Conservation (phyloP, 1,284 basidiomycete genomes). For the Golubevia sp. region DNA sequence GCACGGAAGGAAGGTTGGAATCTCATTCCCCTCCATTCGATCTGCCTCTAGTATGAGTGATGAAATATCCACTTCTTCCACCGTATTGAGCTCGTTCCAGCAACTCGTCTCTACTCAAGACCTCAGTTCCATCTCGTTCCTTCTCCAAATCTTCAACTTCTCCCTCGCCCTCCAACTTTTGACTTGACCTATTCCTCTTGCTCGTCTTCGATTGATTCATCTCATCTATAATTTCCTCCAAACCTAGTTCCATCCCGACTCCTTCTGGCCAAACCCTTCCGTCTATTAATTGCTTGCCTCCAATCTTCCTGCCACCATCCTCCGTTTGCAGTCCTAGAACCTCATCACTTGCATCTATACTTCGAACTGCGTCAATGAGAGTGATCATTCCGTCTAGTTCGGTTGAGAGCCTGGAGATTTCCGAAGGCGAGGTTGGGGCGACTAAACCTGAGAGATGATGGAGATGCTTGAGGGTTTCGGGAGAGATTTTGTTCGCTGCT, state of each 20-base stretch:
- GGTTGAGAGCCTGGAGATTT: slow-evolving; percentile 9
- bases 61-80: slow-evolving; percentile 8
- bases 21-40: background rate
- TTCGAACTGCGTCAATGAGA: slow-evolving; percentile 18
- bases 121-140: slow-evolving; percentile 3
- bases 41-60: slow-evolving; percentile 16
- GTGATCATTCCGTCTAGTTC: slow-evolving; percentile 13
- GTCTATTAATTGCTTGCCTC: background rate
- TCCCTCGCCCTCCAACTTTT: background rate
- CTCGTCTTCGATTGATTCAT: background rate
- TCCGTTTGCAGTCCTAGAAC: background rate
- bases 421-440: slow-evolving; percentile 4
- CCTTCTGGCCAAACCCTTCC: background rate
- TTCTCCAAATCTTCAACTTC: background rate
- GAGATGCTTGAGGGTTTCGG: slow-evolving; percentile 17
- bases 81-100: slow-evolving; percentile 6
- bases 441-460: slow-evolving; percentile 22
- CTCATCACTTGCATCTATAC: background rate
- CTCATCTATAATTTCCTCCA: background rate
- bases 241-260: background rate
- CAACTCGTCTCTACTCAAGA: slow-evolving; percentile 7
- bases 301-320: slow-evolving; percentile 2
- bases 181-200: too few species aligned
- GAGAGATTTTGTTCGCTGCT: too few species aligned
- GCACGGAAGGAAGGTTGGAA: background rate